Percentiles rank a stretch among this genome's conserved stretches.
These are phyloP conservation scores for Reticulascus tulasneorum DNA, from an alignment of 2,329 filamentous ascomycete species.

Conservation along the genomic window DNA sequence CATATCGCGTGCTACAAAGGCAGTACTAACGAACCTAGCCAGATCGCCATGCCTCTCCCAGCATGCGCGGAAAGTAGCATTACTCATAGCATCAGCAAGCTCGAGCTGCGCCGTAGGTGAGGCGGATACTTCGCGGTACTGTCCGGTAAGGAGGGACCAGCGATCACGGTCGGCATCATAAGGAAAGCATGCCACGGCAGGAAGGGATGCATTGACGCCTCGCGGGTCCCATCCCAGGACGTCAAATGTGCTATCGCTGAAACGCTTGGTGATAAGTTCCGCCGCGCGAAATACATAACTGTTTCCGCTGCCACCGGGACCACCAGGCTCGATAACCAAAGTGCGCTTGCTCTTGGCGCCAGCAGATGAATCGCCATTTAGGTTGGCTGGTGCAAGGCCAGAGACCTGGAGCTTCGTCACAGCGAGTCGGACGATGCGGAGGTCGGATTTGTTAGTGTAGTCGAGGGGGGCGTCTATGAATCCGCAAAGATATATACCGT, in stretches of 20 bases:
- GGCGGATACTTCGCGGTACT: slow-evolving; percentile 33
- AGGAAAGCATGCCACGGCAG: slow-evolving; percentile 42
- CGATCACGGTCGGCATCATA: slow-evolving; percentile 40
- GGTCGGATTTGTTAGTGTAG: slow-evolving; percentile 40
- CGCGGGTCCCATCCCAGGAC: slow-evolving; percentile 53
- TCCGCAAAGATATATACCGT: slow-evolving; percentile 44
- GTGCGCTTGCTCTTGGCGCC: slow-evolving; percentile 40
- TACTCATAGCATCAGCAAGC: slow-evolving; percentile 41
- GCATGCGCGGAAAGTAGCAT: slow-evolving; percentile 40
- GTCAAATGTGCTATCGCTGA: slow-evolving; percentile 40
- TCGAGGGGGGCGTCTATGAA: slow-evolving; percentile 46
- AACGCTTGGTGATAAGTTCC: slow-evolving; percentile 32
- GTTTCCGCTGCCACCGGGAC: slow-evolving; percentile 46
- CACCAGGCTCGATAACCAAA: slow-evolving; percentile 47
- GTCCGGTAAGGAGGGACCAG: slow-evolving; percentile 36
- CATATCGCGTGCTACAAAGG: slow-evolving; percentile 43
- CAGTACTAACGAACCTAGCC: slow-evolving; percentile 41
- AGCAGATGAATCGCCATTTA: slow-evolving; percentile 14
- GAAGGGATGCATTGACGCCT: slow-evolving; percentile 45
- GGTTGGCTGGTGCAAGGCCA: slow-evolving; percentile 28
- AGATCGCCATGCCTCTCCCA: slow-evolving; percentile 39
- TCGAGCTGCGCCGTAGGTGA: slow-evolving; percentile 34
- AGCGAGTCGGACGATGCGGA: slow-evolving; percentile 41
- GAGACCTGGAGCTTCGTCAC: slow-evolving; percentile 46
- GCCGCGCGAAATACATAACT: slow-evolving; percentile 33